These are phyloP conservation scores for Linderniella brevidens DNA, from an alignment of 257 asterid genomes.

Conservation along the genomic window DNA sequence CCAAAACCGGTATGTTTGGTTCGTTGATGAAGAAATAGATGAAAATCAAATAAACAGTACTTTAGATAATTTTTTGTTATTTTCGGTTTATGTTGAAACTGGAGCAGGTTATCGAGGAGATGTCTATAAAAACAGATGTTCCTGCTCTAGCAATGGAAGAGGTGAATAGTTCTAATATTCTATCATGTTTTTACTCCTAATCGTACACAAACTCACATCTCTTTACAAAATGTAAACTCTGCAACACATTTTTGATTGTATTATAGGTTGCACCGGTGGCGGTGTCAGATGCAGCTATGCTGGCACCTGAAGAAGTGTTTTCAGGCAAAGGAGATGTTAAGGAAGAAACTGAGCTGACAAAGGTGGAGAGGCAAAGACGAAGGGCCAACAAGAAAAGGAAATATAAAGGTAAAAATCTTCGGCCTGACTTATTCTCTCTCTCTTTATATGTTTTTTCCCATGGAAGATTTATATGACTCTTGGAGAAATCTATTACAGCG, in stretches of 20 bases:
- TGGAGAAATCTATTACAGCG: slow-evolving; percentile 33
- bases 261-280: slow-evolving; percentile 81
- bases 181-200: not conserved
- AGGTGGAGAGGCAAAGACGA: slow-evolving; percentile 78
- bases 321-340: slow-evolving; percentile 81
- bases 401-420: slow-evolving; percentile 40
- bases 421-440: slow-evolving; percentile 2
- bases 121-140: slow-evolving; percentile 85
- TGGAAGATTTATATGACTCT: not conserved
- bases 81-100: slow-evolving; percentile 9
- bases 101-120: slow-evolving; percentile 73
- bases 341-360: slow-evolving; percentile 79
- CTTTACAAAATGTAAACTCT: not conserved
- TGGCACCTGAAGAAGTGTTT: slow-evolving; percentile 97
- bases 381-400: slow-evolving; percentile 84
- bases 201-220: not conserved
- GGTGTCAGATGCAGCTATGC: slow-evolving; percentile 96
- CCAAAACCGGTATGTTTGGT: slow-evolving; percentile 71
- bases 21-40: slow-evolving; percentile 1
- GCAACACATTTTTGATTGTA: slow-evolving; percentile 9
- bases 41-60: not conserved
- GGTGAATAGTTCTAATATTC: slow-evolving; percentile 22
- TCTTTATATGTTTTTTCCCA: not conserved
- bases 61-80: slow-evolving; percentile 8
- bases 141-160: slow-evolving; percentile 99